Evolutionary conservation across 2,329 filamentous ascomycete genomes (phyloP).

Genomic region (Hypocreales sp.): DNA sequence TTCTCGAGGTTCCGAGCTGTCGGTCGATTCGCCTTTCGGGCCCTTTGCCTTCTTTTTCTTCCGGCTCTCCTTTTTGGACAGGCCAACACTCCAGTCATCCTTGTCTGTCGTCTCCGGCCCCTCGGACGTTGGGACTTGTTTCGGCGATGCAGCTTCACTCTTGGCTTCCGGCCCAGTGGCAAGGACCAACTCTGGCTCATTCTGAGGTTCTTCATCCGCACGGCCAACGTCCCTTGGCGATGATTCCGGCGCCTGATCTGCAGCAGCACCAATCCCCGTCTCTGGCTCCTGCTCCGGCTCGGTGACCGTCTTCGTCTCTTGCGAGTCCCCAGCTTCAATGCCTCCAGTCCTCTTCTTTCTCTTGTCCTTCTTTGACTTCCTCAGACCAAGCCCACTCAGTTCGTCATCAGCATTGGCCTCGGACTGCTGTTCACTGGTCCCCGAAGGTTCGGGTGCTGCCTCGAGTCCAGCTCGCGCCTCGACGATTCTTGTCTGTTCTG

Average conservation of each 20-base stretch:
- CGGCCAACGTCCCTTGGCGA: constrained; percentile 3
- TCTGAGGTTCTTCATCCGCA: constrained; percentile 5
- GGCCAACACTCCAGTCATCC: no score
- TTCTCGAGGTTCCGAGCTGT: no score
- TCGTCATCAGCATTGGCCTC: constrained; percentile 13
- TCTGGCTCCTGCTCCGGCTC: constrained; percentile 6
- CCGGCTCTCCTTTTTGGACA: no score
- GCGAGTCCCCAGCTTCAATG: constrained; percentile 11
- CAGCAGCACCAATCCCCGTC: constrained; percentile 7
- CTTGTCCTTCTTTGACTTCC: constrained; percentile 15
- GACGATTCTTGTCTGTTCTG: constrained; percentile 1
- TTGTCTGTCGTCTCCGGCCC: no score
- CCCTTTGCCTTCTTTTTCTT: no score
- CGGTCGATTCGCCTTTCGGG: no score
- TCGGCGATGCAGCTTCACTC: constrained; percentile 1
- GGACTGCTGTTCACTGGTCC: constrained; percentile 8
- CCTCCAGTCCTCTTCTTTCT: constrained; percentile 18
- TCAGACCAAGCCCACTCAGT: constrained; percentile 13
- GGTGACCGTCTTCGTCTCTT: constrained; percentile 12
- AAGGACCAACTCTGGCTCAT: background rate
- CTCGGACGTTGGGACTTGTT: no score
- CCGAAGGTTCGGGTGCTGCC: constrained; percentile 7
- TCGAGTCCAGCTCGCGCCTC: constrained; percentile 3
- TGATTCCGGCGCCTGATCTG: constrained; percentile 7
- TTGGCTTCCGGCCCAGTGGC: constrained; percentile 4